phyloP scores from a whole-genome alignment of 2,329 filamentous ascomycete genomes.

The Cordyceps farinosa region DNA sequence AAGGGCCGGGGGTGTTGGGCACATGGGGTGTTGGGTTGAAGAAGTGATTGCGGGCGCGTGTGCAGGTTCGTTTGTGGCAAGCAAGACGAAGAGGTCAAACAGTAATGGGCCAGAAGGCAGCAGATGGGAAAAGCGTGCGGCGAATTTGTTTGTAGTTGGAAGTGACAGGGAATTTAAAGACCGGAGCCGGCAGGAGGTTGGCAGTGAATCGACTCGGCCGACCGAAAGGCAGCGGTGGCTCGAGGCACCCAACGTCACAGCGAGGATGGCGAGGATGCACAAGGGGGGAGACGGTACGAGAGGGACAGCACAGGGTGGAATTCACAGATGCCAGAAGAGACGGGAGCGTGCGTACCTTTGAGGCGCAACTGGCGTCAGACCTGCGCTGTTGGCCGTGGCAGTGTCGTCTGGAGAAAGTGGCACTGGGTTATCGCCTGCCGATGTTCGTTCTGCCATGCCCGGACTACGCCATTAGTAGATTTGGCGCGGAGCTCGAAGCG shows the following conservation, averaged over 20 bases:
- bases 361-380: slow-evolving; percentile 23
- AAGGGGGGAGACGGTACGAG: neutral
- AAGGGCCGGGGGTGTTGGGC: slow-evolving; percentile 10
- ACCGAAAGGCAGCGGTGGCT: neutral
- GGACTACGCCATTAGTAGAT: slow-evolving; percentile 62
- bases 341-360: slow-evolving; percentile 15
- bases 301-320: neutral
- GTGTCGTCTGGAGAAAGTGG: slow-evolving; percentile 42
- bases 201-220: slow-evolving; percentile 2
- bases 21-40: neutral
- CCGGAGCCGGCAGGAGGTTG: neutral
- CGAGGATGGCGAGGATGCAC: neutral
- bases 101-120: neutral
- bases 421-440: slow-evolving; percentile 54
- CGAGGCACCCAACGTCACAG: slow-evolving; percentile 13
- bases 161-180: neutral
- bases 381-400: slow-evolving; percentile 22
- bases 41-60: neutral
- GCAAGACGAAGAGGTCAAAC: slow-evolving; percentile 1
- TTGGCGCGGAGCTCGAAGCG: slow-evolving; percentile 29
- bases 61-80: neutral
- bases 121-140: neutral
- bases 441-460: slow-evolving; percentile 62
- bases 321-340: neutral
- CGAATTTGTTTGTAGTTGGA: neutral